These are phyloP conservation scores for Kalanchoe fedtschenkoi DNA, from an alignment of 164 flowering plant genomes.

Conservation along the genomic window DNA sequence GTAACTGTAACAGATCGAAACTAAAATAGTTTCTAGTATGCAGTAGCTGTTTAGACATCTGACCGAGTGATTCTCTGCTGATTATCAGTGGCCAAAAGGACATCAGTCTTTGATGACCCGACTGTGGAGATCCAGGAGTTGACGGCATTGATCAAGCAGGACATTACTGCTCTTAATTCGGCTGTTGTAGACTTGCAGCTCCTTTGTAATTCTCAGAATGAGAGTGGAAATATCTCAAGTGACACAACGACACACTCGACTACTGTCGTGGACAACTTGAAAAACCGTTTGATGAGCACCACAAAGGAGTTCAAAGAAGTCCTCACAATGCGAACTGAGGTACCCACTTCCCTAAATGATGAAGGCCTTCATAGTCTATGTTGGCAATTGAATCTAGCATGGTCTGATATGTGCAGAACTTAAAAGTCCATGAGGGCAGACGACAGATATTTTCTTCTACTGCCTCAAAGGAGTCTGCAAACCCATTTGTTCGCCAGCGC, in stretches of 20 bases:
- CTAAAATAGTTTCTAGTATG: too few relatives aligned
- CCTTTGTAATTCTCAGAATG: constrained; percentile 68
- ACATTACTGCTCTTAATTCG: constrained; percentile 82
- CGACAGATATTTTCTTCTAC: constrained; percentile 77
- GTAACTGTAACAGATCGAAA: too few relatives aligned
- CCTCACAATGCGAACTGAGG: constrained; percentile 95
- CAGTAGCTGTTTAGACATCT: neutral
- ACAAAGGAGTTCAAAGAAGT: constrained; percentile 98
- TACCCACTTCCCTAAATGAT: constrained; percentile 10
- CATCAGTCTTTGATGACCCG: constrained; percentile 97
- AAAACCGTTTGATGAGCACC: constrained; percentile 83
- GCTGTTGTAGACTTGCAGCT: constrained; percentile 92
- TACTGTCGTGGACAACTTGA: constrained; percentile 91
- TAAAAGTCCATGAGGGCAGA: constrained; percentile 87
- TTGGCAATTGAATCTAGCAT: neutral
- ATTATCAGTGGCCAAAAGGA: constrained; percentile 87
- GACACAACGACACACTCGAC: constrained; percentile 92
- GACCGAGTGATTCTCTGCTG: neutral
- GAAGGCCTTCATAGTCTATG: neutral
- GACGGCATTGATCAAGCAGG: constrained; percentile 93
- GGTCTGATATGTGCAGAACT: constrained; percentile 34
- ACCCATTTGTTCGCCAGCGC: constrained; percentile 93
- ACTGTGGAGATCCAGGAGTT: constrained; percentile 89
- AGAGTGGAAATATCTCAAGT: constrained; percentile 54
- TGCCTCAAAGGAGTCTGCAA: constrained; percentile 64